phyloP scores from a whole-genome alignment of 2,329 filamentous ascomycete genomes.

The Metarhizium robertsii region DNA sequence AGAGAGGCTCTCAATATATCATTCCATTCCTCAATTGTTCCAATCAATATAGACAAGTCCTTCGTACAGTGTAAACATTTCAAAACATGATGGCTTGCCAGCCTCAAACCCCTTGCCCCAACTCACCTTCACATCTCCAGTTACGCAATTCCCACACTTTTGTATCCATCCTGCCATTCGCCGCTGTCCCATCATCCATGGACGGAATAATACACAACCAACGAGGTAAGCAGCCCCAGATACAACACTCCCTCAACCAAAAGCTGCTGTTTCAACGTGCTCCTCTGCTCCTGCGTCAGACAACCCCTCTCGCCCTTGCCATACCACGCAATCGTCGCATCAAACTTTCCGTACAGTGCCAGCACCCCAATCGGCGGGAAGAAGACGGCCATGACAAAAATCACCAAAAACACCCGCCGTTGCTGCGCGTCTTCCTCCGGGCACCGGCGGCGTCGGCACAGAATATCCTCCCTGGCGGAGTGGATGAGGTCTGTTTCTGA shows the following conservation, averaged over 20 bases:
- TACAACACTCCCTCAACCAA: slow-evolving; percentile 24
- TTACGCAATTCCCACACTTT: neutral
- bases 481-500: slow-evolving; percentile 22
- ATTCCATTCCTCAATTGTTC: neutral
- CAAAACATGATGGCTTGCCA: neutral
- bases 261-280: slow-evolving; percentile 26
- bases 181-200: slow-evolving; percentile 4
- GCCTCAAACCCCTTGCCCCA: neutral
- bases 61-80: neutral
- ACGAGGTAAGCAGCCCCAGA: slow-evolving; percentile 19
- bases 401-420: slow-evolving; percentile 26
- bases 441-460: slow-evolving; percentile 18
- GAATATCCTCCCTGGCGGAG: slow-evolving; percentile 20
- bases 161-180: neutral
- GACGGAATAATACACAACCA: slow-evolving; percentile 22
- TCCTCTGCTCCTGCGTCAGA: slow-evolving; percentile 24
- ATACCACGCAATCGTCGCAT: slow-evolving; percentile 37
- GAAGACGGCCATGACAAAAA: slow-evolving; percentile 27
- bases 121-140: neutral
- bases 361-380: slow-evolving; percentile 40
- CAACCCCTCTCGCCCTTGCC: slow-evolving; percentile 34
- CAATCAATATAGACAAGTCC: neutral
- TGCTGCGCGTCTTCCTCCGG: slow-evolving; percentile 21
- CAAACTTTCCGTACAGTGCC: slow-evolving; percentile 33
- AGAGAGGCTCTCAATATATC: neutral